These are phyloP conservation scores for Hypsizygus ulmarius DNA, from an alignment of 1,284 basidiomycete species.

Conservation along the genomic window DNA sequence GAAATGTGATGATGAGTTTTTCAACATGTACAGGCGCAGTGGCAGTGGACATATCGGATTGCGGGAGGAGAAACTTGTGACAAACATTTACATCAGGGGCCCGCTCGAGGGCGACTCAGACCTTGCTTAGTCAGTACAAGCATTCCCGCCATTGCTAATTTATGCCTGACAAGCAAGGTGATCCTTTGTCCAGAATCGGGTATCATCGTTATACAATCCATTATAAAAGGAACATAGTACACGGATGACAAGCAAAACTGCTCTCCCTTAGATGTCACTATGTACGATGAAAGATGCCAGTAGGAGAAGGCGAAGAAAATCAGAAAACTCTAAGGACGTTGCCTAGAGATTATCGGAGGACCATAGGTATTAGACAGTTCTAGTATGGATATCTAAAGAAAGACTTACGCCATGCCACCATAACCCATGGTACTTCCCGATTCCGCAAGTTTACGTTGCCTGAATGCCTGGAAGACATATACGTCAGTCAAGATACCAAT, in stretches of 20 bases:
- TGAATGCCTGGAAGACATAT: conserved; percentile 57
- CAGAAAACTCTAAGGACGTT: conserved; percentile 20
- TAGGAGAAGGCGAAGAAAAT: conserved; percentile 10
- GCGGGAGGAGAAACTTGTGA: not conserved
- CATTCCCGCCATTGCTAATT: not conserved
- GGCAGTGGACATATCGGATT: conserved; percentile 16
- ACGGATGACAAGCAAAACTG: not conserved
- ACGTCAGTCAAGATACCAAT: conserved; percentile 9
- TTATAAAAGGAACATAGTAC: conserved; percentile 7
- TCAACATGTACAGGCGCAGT: conserved; percentile 49
- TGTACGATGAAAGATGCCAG: conserved; percentile 14
- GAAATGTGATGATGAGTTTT: conserved; percentile 57
- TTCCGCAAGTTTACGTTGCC: conserved; percentile 71
- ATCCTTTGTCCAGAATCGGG: too few species aligned
- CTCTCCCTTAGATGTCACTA: conserved; percentile 8
- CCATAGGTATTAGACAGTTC: not conserved
- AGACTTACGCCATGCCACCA: conserved; percentile 47
- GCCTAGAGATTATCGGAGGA: conserved; percentile 14
- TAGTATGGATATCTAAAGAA: not conserved
- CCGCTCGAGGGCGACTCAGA: too few species aligned
- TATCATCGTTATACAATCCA: conserved; percentile 3
- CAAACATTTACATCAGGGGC: not conserved
- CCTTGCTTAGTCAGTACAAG: too few species aligned
- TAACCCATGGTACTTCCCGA: conserved; percentile 58
- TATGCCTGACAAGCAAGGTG: too few species aligned